A percentile compares a stretch with the other conserved stretches of the same genome.
phyloP scores from a whole-genome alignment of 306 rosid species.

The Rosa lucieae region DNA sequence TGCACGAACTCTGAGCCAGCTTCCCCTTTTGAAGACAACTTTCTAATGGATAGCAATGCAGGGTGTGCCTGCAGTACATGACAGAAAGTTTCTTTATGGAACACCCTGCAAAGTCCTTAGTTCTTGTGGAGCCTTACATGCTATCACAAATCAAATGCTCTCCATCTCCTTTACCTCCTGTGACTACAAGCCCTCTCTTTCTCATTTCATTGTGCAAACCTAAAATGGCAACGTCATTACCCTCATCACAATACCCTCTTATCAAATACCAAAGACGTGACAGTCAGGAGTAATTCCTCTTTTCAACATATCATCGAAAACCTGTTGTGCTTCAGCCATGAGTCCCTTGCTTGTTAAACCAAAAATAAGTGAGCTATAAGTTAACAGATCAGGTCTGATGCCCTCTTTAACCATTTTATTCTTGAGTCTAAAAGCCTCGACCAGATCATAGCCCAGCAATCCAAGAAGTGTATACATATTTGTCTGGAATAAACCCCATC shows the following conservation, averaged over 20 bases:
- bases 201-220: constrained; percentile 36
- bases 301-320: constrained; percentile 38
- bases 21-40: no score
- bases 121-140: constrained; percentile 1
- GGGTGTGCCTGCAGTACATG: not conserved
- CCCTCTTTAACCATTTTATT: constrained; percentile 39
- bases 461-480: constrained; percentile 40
- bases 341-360: constrained; percentile 37
- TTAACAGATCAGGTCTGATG: constrained; percentile 39
- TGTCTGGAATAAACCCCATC: constrained; percentile 39
- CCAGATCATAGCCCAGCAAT: constrained; percentile 38
- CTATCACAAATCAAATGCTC: not conserved
- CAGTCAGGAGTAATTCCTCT: constrained; percentile 33
- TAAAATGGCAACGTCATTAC: constrained; percentile 26
- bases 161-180: constrained; percentile 5
- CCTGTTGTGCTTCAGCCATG: constrained; percentile 41
- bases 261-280: constrained; percentile 33
- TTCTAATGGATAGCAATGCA: no score
- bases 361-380: constrained; percentile 33
- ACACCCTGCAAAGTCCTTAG: not conserved
- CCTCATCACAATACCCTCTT: constrained; percentile 34
- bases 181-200: constrained; percentile 25
- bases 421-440: constrained; percentile 39
- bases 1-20: not conserved
- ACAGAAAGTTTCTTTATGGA: not conserved